Evolutionary conservation across 2,329 filamentous ascomycete species (phyloP), one percentile per base, ranked within the genome.

Genomic region (Alternaria alternata): DNA sequence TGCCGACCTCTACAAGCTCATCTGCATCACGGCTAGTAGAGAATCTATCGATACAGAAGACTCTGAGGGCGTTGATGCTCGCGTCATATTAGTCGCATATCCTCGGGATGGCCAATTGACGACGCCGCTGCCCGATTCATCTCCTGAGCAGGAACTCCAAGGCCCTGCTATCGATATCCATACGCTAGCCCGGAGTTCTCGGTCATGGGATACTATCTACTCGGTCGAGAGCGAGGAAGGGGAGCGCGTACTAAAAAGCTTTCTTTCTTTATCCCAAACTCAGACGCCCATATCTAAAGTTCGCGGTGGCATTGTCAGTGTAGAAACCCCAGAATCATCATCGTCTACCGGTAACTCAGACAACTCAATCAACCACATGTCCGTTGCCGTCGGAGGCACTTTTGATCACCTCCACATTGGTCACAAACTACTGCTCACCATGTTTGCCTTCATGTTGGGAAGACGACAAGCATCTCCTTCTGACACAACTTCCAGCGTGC

Each of bases 381-480:
- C 87, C 14, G 90, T 96, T 51, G 92, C 90, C 53, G 87, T 98
- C 12, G 95, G 94, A 30, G 95, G 95, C 9, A 99, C 95, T 0
- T 99, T 98, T 79, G 95, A 99, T 77, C 93, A 98, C 79, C 86
- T 99, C 22, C 95, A 99, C 75, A 89, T 92, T 4, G 95, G 95
- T 6, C 95, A 99, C 82, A 99, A 98, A 80, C 84, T 98, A n/a
- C 86, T 99, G 20, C 86, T 99, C 20, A 93, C 94, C n/a, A 94
- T 94, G 62, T 92, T 91, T 0, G 87, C 89, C 0, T 86, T 97
- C 57, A 85, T 93, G 16, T 84, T 91, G 57, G 86, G 87, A 36
- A 69, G 70, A 28, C 63, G 65, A 47, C 48, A 60, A 26, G 22
- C 54, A 22, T 58, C 66, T 14, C 51, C 44, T 12, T 54, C 57